Conservation (phyloP, 2,329 filamentous ascomycete genomes). For the Hypoxylon sp. region DNA sequence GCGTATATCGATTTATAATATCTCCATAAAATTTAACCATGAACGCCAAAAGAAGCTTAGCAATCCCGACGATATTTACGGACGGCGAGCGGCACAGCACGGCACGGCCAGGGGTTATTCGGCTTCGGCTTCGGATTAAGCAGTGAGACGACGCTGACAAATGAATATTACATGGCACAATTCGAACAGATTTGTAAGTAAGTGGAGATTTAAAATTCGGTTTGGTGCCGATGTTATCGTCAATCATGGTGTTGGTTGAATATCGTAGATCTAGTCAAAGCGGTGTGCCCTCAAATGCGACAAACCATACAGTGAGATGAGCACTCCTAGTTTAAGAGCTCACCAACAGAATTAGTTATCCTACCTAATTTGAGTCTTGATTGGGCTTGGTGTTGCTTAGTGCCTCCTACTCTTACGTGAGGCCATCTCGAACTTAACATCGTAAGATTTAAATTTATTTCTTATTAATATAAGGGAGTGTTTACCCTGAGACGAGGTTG, state of each 20-base stretch:
- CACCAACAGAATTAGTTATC: not conserved
- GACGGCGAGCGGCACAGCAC: not conserved
- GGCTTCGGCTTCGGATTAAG: constrained; percentile 6
- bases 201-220: not conserved
- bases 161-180: not conserved
- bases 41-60: not conserved
- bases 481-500: not conserved
- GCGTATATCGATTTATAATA: constrained; percentile 18
- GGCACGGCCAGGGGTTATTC: constrained; percentile 13
- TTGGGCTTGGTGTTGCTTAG: not conserved
- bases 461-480: not conserved
- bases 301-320: not conserved
- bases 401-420: not conserved
- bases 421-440: not conserved
- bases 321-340: not conserved
- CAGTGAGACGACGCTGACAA: not conserved
- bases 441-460: not conserved
- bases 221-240: not conserved
- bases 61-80: not conserved
- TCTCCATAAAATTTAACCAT: constrained; percentile 17
- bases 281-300: not conserved
- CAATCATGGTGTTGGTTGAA: not conserved
- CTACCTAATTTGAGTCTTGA: not conserved
- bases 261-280: not conserved
- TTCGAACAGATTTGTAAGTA: not conserved